phyloP scores from a whole-genome alignment of 2,329 filamentous ascomycete genomes.

The Orbilia javanica region DNA sequence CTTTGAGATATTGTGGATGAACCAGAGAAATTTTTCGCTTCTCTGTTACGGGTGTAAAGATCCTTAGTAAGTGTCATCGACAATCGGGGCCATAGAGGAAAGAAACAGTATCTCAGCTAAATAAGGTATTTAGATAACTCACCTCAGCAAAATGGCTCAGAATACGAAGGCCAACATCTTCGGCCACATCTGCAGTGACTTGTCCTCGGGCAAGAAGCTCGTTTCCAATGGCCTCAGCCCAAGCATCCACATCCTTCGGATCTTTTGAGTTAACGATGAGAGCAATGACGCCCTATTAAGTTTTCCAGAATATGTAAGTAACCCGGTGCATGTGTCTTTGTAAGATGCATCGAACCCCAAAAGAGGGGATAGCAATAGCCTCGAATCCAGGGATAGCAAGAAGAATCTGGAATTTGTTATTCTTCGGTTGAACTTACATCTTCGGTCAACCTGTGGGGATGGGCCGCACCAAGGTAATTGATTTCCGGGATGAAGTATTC shows the following conservation, averaged over 20 bases:
- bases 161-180: neutral
- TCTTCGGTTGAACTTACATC: neutral
- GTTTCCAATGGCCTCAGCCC: neutral
- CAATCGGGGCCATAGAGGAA: too few species aligned
- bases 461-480: neutral
- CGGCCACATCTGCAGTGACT: neutral
- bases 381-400: too few species aligned
- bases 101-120: too few species aligned
- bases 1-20: neutral
- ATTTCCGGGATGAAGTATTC: neutral
- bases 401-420: neutral
- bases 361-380: too few species aligned
- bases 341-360: too few species aligned
- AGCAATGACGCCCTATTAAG: neutral
- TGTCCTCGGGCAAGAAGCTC: constrained; percentile 5
- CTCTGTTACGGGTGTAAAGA: neutral
- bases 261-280: neutral
- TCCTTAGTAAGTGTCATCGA: too few species aligned
- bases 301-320: neutral
- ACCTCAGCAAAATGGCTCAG: neutral
- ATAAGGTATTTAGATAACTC: neutral
- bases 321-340: too few species aligned
- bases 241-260: neutral
- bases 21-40: neutral
- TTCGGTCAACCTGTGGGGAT: neutral